A percentile compares a stretch with the other conserved stretches of the same genome.
phyloP scores from a whole-genome alignment of 306 rosid genomes.

The Cyclanthera cordifolia region DNA sequence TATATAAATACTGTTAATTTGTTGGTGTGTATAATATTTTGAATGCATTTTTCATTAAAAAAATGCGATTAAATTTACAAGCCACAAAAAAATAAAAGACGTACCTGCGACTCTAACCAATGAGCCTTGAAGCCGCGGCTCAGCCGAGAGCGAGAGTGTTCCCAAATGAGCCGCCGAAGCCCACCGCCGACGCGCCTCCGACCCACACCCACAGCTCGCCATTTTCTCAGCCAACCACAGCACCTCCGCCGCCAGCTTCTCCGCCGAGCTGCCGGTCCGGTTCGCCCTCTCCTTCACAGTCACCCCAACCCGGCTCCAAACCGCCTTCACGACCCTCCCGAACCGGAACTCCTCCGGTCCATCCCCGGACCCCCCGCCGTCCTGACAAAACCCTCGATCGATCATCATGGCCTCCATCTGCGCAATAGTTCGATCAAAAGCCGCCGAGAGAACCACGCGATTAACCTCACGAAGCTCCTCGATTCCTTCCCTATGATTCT shows the following conservation, averaged over 20 bases:
- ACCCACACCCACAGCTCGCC: constrained; percentile 37
- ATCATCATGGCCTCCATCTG: constrained; percentile 30
- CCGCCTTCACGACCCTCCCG: constrained; percentile 19
- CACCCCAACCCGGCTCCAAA: constrained; percentile 10
- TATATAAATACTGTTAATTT: too few species aligned
- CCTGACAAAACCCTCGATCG: constrained; percentile 8
- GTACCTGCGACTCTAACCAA: constrained; percentile 54
- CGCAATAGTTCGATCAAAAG: constrained; percentile 36
- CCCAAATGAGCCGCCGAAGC: constrained; percentile 48
- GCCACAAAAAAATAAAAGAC: too few species aligned
- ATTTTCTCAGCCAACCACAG: constrained; percentile 61
- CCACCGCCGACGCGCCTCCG: constrained; percentile 41
- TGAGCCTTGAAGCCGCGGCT: constrained; percentile 53
- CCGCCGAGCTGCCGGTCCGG: constrained; percentile 29
- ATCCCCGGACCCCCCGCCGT: neutral
- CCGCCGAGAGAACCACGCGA: constrained; percentile 35
- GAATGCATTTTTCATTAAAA: too few species aligned
- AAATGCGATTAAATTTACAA: too few species aligned
- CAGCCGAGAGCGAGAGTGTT: constrained; percentile 39
- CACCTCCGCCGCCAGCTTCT: constrained; percentile 57
- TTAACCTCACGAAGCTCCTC: constrained; percentile 43
- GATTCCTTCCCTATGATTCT: constrained; percentile 33
- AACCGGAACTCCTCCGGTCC: constrained; percentile 17
- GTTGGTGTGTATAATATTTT: too few species aligned
- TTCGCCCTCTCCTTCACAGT: neutral